phyloP scores from a whole-genome alignment of 208 protist genomes.

The Crithidia sp. region DNA sequence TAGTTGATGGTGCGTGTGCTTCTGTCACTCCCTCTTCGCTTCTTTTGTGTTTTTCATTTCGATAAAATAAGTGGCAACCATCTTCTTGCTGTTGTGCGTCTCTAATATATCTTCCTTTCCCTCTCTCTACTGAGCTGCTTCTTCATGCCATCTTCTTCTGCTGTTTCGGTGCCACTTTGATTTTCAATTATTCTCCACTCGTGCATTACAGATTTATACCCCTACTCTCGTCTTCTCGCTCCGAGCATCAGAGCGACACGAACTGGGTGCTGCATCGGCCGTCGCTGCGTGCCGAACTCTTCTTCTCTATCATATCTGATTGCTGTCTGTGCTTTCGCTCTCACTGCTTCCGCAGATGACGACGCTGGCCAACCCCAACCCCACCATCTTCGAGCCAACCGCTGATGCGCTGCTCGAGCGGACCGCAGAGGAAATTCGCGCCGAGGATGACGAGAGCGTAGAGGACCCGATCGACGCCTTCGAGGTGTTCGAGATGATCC shows the following conservation, averaged over 20 bases:
- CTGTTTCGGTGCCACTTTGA: too few species aligned
- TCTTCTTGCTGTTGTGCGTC: too few species aligned
- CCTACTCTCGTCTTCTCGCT: too few species aligned
- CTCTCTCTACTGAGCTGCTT: background rate
- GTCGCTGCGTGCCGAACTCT: background rate
- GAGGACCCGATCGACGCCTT: constrained; percentile 92
- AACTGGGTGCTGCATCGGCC: too few species aligned
- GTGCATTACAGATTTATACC: too few species aligned
- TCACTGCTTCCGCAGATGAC: constrained; percentile 18
- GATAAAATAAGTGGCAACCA: background rate
- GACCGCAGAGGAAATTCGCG: constrained; percentile 39
- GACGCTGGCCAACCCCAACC: constrained; percentile 76
- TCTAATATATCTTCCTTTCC: background rate
- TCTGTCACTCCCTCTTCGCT: too few species aligned
- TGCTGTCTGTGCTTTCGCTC: background rate
- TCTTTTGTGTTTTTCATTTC: background rate
- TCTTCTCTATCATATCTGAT: constrained; percentile 20
- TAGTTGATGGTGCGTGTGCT: too few species aligned
- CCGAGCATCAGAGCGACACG: too few species aligned
- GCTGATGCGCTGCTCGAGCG: constrained; percentile 24
- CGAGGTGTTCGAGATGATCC: constrained; percentile 97
- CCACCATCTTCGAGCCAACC: constrained; percentile 48
- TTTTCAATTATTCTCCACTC: too few species aligned
- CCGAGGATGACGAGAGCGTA: constrained; percentile 64
- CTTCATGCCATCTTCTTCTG: background rate